These are phyloP conservation scores for Moricandia arvensis DNA, from an alignment of 345 rosid genomes.

Conservation along the genomic window DNA sequence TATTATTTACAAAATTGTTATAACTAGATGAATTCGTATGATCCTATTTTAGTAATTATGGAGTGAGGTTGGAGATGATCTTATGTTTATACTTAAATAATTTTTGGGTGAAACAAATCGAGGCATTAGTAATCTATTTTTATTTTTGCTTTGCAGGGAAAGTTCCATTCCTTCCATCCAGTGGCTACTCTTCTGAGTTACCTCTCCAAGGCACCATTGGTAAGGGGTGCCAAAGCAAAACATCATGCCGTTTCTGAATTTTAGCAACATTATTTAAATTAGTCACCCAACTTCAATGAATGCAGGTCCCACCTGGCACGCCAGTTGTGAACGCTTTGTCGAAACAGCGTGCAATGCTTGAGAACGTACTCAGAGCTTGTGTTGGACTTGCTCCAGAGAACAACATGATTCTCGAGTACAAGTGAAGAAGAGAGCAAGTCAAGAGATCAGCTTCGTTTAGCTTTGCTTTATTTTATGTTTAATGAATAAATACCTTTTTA, in stretches of 20 bases:
- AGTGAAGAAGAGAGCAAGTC: constrained; percentile 44
- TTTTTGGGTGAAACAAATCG: background rate
- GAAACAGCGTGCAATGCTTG: constrained; percentile 99
- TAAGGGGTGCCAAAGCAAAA: constrained; percentile 40
- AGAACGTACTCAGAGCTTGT: constrained; percentile 95
- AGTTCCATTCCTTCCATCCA: constrained; percentile 97
- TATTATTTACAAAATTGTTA: background rate
- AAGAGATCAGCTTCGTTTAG: background rate
- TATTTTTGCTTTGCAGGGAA: constrained; percentile 50
- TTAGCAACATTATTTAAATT: background rate
- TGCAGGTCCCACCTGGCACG: constrained; percentile 94
- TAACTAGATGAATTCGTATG: no score
- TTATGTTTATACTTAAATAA: no score
- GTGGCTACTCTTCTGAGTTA: constrained; percentile 94
- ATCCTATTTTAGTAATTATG: no score
- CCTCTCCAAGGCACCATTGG: constrained; percentile 96
- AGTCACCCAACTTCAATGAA: background rate
- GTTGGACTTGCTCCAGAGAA: constrained; percentile 96
- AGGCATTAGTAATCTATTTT: background rate
- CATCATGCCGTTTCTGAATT: constrained; percentile 15
- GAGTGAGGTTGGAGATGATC: no score
- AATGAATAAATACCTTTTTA: constrained; percentile 6
- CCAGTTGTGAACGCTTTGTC: constrained; percentile 97
- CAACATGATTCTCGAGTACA: constrained; percentile 99
- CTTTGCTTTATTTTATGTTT: constrained; percentile 1